These are phyloP conservation scores for Durotheca rogersii DNA, from an alignment of 495 filamentous ascomycete species.

Conservation along the genomic window DNA sequence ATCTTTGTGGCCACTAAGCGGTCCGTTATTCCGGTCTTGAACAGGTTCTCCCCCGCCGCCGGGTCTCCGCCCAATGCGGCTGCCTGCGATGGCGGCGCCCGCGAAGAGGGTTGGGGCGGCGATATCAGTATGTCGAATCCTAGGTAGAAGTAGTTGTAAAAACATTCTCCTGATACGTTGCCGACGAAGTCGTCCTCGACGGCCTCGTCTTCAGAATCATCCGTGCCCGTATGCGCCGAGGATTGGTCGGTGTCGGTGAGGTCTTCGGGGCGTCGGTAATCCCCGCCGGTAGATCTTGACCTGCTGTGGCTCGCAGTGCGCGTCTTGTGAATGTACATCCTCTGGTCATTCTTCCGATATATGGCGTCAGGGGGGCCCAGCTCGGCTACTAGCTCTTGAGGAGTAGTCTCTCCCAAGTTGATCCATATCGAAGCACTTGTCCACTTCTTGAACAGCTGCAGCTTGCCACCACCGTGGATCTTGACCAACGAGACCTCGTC, in stretches of 20 bases:
- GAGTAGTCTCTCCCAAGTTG: constrained; percentile 74
- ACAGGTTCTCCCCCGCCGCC: constrained; percentile 27
- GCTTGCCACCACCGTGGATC: constrained; percentile 69
- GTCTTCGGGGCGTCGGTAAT: constrained; percentile 55
- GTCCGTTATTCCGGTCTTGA: constrained; percentile 46
- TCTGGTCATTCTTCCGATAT: constrained; percentile 87
- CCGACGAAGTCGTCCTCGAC: constrained; percentile 50
- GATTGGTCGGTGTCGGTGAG: constrained; percentile 81
- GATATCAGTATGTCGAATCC: constrained; percentile 95
- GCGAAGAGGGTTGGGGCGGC: constrained; percentile 63
- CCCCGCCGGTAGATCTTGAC: constrained; percentile 50
- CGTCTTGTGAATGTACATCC: constrained; percentile 82
- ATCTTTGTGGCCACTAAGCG: constrained; percentile 84
- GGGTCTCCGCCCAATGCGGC: constrained; percentile 19
- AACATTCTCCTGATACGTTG: constrained; percentile 68
- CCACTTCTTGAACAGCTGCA: constrained; percentile 71
- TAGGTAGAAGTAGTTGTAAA: constrained; percentile 95
- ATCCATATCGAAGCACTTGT: constrained; percentile 62
- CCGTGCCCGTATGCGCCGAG: constrained; percentile 70
- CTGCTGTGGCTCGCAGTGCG: constrained; percentile 49
- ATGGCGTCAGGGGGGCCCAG: constrained; percentile 94
- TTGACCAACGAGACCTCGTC: constrained; percentile 82
- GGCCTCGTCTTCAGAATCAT: constrained; percentile 72
- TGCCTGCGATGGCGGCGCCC: constrained; percentile 59
- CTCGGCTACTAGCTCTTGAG: constrained; percentile 85